Evolutionary conservation across 2,329 filamentous ascomycete species (phyloP), one percentile per base, ranked within the genome.

Genomic region (Didymella segeticola): DNA sequence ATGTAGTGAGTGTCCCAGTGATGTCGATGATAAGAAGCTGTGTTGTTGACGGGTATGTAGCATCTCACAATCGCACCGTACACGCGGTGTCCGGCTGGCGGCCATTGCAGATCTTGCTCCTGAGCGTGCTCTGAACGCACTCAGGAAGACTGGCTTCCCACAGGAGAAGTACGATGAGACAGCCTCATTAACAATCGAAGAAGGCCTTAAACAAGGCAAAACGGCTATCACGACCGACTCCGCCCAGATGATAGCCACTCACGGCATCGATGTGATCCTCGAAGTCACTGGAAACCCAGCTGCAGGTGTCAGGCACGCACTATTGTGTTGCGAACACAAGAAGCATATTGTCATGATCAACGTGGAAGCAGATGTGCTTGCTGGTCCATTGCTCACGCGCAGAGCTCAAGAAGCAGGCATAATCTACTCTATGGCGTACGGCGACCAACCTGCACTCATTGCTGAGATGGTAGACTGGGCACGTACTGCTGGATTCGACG

Each of bases 261-360:
- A 76, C 1, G 75, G 72, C 11, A 78, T 80, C 33, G 76, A 79
- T 56, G 72, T 79, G 22, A 74, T 79, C 33, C 69, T 80, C 7
- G 77, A 79, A 61, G 71, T 78, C 8, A 79, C 77, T 0, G 78
- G 76, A 2, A 78, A 75, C 57, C 75, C 75, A 5, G 73, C 76
- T 4, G 78, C 75, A 4, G 78, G 78, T 12, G 75, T 81, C 33
- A 68, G 70, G 3, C 77, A 80, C 56, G 76, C 75, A 4, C 57
- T 80, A 0, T 42, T 60, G 9, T 79, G 76, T 63, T 80, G 76
- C 54, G 76, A 80, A 56, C 74, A 79, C 63, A 77, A 79, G 66
- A 79, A 79, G 63, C 78, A 80, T 63, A 79, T 80, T 42, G 77
- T 80, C 22, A 79, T 79, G 77, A 75, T 79, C 61, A 79, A 78